phyloP scores from a whole-genome alignment of 2,329 filamentous ascomycete genomes.

The Arthrobotrys sphaeroides region DNA sequence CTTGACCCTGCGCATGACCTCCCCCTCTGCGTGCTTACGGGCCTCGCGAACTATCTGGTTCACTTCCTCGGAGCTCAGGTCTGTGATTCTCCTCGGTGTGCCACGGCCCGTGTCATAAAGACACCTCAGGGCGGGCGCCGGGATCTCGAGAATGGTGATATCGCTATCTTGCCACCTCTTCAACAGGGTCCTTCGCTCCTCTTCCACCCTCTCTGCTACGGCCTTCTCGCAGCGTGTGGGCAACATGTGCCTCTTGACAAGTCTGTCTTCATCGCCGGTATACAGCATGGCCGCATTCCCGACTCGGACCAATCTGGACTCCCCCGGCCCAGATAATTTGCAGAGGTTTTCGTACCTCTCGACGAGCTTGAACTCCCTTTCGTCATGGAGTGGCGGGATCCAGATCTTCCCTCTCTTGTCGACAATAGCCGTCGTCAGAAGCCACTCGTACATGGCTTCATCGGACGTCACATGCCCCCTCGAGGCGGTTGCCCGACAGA shows the following conservation, averaged over 20 bases:
- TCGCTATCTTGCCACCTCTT: not conserved
- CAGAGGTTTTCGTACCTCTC: not conserved
- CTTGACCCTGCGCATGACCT: not conserved
- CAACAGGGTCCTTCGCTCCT: not conserved
- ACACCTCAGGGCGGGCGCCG: not conserved
- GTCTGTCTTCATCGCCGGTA: not conserved
- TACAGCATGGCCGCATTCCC: not conserved
- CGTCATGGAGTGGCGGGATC: not conserved
- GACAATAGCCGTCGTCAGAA: not conserved
- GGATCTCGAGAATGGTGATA: slow-evolving; percentile 1
- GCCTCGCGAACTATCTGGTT: slow-evolving; percentile 5
- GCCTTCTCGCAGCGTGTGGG: not conserved
- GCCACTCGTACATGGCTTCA: not conserved
- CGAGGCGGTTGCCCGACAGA: not conserved
- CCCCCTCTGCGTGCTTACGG: not conserved
- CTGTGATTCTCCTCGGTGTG: not conserved
- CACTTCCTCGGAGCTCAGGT: not conserved
- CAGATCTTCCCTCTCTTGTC: not conserved
- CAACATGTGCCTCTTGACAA: not conserved
- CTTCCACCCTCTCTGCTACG: not conserved
- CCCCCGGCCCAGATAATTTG: not conserved
- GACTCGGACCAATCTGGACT: not conserved
- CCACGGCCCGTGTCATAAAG: not conserved
- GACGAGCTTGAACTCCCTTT: not conserved
- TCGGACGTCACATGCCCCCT: not conserved